phyloP scores from a whole-genome alignment of 768 basidiomycete genomes.

The Kwoniella mangroviensis region DNA sequence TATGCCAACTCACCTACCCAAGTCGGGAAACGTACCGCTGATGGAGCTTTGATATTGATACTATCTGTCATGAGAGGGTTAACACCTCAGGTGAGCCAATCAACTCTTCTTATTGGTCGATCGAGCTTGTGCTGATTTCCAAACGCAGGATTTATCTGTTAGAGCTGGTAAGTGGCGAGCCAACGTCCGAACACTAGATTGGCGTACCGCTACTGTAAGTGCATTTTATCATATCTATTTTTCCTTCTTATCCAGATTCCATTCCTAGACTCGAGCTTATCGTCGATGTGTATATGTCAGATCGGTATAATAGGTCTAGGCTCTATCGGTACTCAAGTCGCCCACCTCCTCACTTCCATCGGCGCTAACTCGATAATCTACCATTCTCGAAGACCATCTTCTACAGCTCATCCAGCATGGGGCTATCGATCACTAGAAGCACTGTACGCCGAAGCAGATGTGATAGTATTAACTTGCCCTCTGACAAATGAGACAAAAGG shows the following conservation, averaged over 20 bases:
- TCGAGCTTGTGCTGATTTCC: background rate
- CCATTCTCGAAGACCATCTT: constrained; percentile 47
- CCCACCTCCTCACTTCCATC: constrained; percentile 47
- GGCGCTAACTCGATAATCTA: constrained; percentile 55
- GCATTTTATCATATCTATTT: too few species aligned
- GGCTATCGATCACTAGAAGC: constrained; percentile 49
- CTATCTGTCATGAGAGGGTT: constrained; percentile 36
- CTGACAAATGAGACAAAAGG: constrained; percentile 47
- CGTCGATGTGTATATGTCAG: background rate
- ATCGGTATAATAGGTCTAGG: constrained; percentile 59
- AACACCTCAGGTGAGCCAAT: constrained; percentile 26
- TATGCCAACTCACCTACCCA: constrained; percentile 44
- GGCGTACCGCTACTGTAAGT: constrained; percentile 25
- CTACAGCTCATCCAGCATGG: constrained; percentile 22
- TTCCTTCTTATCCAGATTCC: too few species aligned
- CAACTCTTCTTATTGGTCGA: background rate
- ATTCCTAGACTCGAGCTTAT: background rate
- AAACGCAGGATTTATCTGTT: constrained; percentile 27
- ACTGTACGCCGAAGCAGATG: constrained; percentile 44
- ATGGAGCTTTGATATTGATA: constrained; percentile 38
- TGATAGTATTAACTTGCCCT: constrained; percentile 50
- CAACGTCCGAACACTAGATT: constrained; percentile 15
- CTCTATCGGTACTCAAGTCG: constrained; percentile 54
- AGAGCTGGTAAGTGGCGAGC: constrained; percentile 28
- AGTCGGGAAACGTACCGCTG: constrained; percentile 46